These are phyloP conservation scores for Chromosphaera perkinsii DNA, from an alignment of 208 protist species.

Conservation along the genomic window DNA sequence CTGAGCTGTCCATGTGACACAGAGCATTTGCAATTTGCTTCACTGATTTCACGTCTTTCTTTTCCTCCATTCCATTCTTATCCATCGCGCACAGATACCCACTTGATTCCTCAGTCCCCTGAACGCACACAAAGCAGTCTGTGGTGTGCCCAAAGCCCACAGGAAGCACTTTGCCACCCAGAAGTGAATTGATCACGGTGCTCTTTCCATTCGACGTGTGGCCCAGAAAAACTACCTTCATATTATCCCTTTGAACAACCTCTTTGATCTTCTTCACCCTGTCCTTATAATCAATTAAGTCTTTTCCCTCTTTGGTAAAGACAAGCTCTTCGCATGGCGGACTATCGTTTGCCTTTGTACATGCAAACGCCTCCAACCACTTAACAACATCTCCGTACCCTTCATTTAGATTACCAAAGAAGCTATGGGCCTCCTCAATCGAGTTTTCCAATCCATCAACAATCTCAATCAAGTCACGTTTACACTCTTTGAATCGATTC, in stretches of 20 bases:
- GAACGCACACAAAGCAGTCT: slow-evolving; percentile 23
- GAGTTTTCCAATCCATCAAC: no score
- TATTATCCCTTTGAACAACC: slow-evolving; percentile 17
- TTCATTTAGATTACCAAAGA: no score
- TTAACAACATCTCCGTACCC: no score
- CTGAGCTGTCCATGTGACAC: slow-evolving; percentile 10
- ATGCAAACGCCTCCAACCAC: no score
- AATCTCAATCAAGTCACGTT: no score
- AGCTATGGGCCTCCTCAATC: no score
- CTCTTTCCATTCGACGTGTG: slow-evolving; percentile 38
- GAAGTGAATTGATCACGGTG: slow-evolving; percentile 37
- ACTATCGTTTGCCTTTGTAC: no score
- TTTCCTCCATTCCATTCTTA: neutral
- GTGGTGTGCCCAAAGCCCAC: slow-evolving; percentile 38
- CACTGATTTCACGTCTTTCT: neutral
- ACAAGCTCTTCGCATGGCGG: no score
- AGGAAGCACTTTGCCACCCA: slow-evolving; percentile 31
- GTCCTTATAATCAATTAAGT: slow-evolving; percentile 4
- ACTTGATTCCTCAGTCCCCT: slow-evolving; percentile 32
- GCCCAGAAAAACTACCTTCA: slow-evolving; percentile 48
- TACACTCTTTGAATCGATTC: no score
- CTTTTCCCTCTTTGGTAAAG: slow-evolving; percentile 7
- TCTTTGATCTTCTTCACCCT: slow-evolving; percentile 5
- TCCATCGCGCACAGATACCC: slow-evolving; percentile 19
- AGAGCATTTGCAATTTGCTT: slow-evolving; percentile 13